A percentile compares a stretch with the other conserved stretches of the same genome.
These are phyloP conservation scores for Yamadazyma triangularis DNA, from an alignment of 1,139 yeast species.

Conservation along the genomic window DNA sequence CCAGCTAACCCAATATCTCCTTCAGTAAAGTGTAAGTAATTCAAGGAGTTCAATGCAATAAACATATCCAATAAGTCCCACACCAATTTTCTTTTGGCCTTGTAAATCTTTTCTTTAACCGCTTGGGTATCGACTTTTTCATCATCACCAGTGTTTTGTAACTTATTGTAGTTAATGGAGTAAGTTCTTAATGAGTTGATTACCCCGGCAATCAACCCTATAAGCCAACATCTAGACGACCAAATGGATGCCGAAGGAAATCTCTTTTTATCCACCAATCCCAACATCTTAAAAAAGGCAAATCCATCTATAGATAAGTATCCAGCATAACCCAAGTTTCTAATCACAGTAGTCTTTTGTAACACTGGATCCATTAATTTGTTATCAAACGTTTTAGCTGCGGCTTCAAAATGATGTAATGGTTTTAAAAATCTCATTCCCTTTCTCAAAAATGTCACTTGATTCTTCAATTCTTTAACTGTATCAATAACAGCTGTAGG, in stretches of 20 bases:
- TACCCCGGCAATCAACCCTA: slow-evolving; percentile 64
- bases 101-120: slow-evolving; percentile 28
- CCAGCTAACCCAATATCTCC: slow-evolving; percentile 87
- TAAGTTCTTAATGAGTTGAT: slow-evolving; percentile 49
- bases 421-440: slow-evolving; percentile 85
- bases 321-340: slow-evolving; percentile 71
- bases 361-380: slow-evolving; percentile 65
- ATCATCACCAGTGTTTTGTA: slow-evolving; percentile 17
- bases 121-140: slow-evolving; percentile 29
- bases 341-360: slow-evolving; percentile 53
- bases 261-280: slow-evolving; percentile 30
- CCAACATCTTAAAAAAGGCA: slow-evolving; percentile 60
- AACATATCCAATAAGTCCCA: slow-evolving; percentile 79
- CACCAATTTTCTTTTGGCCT: slow-evolving; percentile 59
- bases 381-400: slow-evolving; percentile 66
- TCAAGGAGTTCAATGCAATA: slow-evolving; percentile 70
- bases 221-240: slow-evolving; percentile 71
- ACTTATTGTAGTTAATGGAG: slow-evolving; percentile 22
- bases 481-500: slow-evolving; percentile 45
- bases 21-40: slow-evolving; percentile 61
- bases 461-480: slow-evolving; percentile 50
- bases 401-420: slow-evolving; percentile 65
- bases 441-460: slow-evolving; percentile 72
- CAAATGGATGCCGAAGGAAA: slow-evolving; percentile 35
- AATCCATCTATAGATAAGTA: slow-evolving; percentile 74